Evolutionary conservation across 768 basidiomycete genomes (phyloP).

Genomic region (Tulasnella calospora): DNA sequence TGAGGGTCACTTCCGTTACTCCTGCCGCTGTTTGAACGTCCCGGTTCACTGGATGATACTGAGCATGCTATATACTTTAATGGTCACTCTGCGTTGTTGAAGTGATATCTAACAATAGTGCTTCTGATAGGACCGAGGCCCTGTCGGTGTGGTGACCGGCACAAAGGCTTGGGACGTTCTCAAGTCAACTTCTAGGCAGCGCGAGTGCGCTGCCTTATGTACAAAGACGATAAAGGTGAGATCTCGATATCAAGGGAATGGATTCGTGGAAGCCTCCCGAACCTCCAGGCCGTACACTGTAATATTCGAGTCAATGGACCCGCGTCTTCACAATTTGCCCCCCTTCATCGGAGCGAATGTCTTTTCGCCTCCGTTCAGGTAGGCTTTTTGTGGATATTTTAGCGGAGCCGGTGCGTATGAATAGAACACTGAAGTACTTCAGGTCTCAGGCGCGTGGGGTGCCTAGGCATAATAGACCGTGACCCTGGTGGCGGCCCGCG

Average conservation of each 20-base stretch:
- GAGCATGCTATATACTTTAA: background rate
- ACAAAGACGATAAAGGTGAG: too few species aligned
- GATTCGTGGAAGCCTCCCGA: too few species aligned
- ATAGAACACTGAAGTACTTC: too few species aligned
- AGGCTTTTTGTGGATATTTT: background rate
- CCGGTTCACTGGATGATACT: background rate
- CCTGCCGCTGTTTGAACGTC: background rate
- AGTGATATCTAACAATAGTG: background rate
- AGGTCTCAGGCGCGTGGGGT: too few species aligned
- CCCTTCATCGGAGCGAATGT: background rate
- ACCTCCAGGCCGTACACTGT: background rate
- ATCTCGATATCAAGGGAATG: background rate
- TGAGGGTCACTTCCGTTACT: background rate
- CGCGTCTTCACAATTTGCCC: background rate
- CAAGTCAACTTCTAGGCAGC: background rate
- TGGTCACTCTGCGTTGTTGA: background rate
- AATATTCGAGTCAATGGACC: background rate
- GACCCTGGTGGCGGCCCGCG: too few species aligned
- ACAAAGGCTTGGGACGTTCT: background rate
- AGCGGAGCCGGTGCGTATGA: too few species aligned
- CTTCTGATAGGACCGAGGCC: background rate
- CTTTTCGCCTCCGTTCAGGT: background rate
- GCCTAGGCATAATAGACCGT: too few species aligned
- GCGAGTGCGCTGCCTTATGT: too few species aligned
- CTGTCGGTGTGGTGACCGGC: background rate